Evolutionary conservation across 169 alveolate species (phyloP), one percentile per base, ranked within the genome.

Genomic region (Plasmodium knowlesi): DNA sequence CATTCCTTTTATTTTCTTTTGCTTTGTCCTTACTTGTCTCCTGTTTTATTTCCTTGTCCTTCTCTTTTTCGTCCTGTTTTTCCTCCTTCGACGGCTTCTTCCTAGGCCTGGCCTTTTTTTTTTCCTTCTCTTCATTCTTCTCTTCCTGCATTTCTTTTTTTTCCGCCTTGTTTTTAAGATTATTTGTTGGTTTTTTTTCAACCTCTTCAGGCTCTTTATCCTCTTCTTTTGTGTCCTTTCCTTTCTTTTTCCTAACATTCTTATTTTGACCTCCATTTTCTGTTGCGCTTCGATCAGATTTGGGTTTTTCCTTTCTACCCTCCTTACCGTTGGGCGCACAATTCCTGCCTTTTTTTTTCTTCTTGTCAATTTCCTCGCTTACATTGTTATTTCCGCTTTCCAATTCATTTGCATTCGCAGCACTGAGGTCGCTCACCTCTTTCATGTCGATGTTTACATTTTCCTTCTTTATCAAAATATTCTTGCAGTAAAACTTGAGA

Each of bases 71-170:
- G 8, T 84, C 71, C 32, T 84, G 78, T n/a, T 6, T 71, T 12
- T 70, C 92, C 34, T 72, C 50, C 37, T 78, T n/a, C 50, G 50
- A 46, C 12, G 32, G 6, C 84, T 34, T 78, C 84, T 46, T 28
- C 22, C 5, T 54, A 14, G 54, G n/a, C 3, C 4, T 43, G 14
- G 74, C 74, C 25, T 61, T 61, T 61, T 61, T 61, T 14, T 19
- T 46, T 9, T 41, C 70, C 54, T 80, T 54, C 46, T 19, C 72
- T 28, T 25, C 34, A 16, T 39, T 43, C 67, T 22, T 28, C 16
- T 80, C 71, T 25, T 57, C 76, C 54, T 22, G 34, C 16, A 41
- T 30, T 25, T 39, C 32, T 30, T 39, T 80, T 80, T 80, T 43
- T 39, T 81, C 73, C 81, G 14, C 28, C 14, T 37, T 37, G 19